A percentile compares a stretch with the other conserved stretches of the same genome.
phyloP scores from a whole-genome alignment of 1,284 basidiomycete genomes.

The Austroboletus niveus region DNA sequence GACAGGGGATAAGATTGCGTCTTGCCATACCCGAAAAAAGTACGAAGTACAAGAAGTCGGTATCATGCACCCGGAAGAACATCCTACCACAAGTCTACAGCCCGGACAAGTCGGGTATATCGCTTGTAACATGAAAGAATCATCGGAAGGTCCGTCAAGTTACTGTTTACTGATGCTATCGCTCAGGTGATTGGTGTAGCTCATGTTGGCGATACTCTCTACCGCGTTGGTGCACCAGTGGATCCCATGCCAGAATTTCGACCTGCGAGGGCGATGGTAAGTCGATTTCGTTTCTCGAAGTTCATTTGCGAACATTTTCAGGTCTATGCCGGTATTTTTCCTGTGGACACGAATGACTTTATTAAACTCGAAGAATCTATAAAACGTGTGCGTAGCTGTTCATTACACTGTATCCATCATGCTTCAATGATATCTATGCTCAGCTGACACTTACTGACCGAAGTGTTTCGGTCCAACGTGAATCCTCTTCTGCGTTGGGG shows the following conservation, averaged over 20 bases:
- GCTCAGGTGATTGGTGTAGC: slow-evolving; percentile 45
- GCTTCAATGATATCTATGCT: slow-evolving; percentile 16
- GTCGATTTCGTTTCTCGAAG: not conserved
- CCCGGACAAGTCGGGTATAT: slow-evolving; percentile 92
- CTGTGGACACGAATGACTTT: slow-evolving; percentile 90
- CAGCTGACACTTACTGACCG: slow-evolving; percentile 86
- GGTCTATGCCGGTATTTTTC: slow-evolving; percentile 97
- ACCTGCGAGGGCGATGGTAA: slow-evolving; percentile 91
- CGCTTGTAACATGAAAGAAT: slow-evolving; percentile 97
- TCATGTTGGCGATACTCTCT: slow-evolving; percentile 91
- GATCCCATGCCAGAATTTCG: slow-evolving; percentile 91
- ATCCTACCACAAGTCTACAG: slow-evolving; percentile 64
- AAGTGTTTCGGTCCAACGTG: slow-evolving; percentile 88
- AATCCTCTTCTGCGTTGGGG: slow-evolving; percentile 91
- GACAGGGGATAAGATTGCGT: slow-evolving; percentile 85
- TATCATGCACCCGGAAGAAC: slow-evolving; percentile 89
- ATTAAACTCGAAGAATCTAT: slow-evolving; percentile 95
- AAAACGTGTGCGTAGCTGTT: slow-evolving; percentile 60
- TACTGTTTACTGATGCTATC: not conserved
- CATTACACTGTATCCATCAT: not conserved
- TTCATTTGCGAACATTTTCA: slow-evolving; percentile 29
- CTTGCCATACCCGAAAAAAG: slow-evolving; percentile 83
- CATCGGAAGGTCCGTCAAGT: slow-evolving; percentile 74
- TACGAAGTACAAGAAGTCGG: slow-evolving; percentile 94
- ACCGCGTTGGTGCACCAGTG: slow-evolving; percentile 73